Evolutionary conservation across 805 yeast genomes (phyloP), one percentile per base, ranked within the genome.

Genomic region (Kodamaea leandrae): DNA sequence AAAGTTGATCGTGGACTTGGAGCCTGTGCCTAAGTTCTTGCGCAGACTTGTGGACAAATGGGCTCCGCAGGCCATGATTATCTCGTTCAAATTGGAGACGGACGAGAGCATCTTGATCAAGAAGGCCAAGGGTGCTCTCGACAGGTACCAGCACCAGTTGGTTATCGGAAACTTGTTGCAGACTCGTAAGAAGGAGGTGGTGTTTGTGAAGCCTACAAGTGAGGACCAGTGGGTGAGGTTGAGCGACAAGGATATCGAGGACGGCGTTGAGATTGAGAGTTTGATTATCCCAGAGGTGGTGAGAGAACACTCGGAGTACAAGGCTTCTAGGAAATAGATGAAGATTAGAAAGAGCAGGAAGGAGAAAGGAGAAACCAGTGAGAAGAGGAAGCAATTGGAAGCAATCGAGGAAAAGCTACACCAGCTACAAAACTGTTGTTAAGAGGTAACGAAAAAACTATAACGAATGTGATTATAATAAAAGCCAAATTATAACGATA

Each of bases 41-140:
- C 78, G 87, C 48, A 72, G 96, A 42, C 68, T 93, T 46, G 97
- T 90, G 1, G 95, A 87, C 49, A 76, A 81, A 8, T 93, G 99
- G 99, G 96, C 96, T 0, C 96, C 95, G 2, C 78, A 82, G 9
- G 95, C 97, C 1, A 86, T 89, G 95, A 87, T 93, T 43, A 85
- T 91, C 1, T 86, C 96, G 13, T 93, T 93, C 67, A 93, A 93
- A 61, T 74, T 93, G 38, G 99, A 93, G 57, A 93, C 99, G 0
- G 99, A 93, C 60, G 58, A 64, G 42, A 51, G 68, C 6, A 77
- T 93, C 17, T 67, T 93, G 48, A 72, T 89, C 35, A 69, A 74
- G 43, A 93, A 93, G 64, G 86, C 96, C 8, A 68, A 70, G 37
- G 80, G 76, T 43, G 97, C 99, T 0, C 72, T 93, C 44, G 78